phyloP scores from a whole-genome alignment of 75 land plant species.

The Chamaecyparis obtusa region DNA sequence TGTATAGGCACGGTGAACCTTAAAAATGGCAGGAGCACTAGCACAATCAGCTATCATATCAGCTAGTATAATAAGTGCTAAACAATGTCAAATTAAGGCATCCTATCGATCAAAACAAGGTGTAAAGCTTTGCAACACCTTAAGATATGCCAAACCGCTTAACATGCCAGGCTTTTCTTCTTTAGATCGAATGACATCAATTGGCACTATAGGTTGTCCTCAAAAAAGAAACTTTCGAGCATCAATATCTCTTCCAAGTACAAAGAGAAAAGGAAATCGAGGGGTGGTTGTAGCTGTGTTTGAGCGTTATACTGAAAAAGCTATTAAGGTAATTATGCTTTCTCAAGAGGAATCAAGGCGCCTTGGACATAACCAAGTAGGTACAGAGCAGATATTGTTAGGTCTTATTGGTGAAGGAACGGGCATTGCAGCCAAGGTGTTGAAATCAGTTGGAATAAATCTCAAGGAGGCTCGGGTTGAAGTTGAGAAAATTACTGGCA shows the following conservation, averaged over 20 bases:
- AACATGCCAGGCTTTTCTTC: conserved; percentile 5
- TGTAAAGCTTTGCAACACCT: neutral
- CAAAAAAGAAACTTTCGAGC: neutral
- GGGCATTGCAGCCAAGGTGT: conserved; percentile 56
- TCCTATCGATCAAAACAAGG: conserved; percentile 11
- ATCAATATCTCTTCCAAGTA: conserved; percentile 2
- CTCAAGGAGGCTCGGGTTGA: conserved; percentile 54
- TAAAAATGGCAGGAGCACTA: conserved; percentile 20
- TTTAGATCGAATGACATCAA: neutral
- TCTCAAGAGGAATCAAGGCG: conserved; percentile 55
- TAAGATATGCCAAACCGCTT: neutral
- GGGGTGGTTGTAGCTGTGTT: conserved; percentile 47
- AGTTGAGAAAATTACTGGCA: conserved; percentile 61
- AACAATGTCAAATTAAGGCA: neutral
- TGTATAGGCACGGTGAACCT: neutral
- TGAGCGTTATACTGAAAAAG: conserved; percentile 56
- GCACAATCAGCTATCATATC: conserved; percentile 18
- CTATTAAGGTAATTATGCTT: conserved; percentile 56
- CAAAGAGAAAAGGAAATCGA: conserved; percentile 15
- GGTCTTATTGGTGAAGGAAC: conserved; percentile 64
- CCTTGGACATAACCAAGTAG: conserved; percentile 52
- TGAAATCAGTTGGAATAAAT: conserved; percentile 54
- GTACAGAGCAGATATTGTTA: conserved; percentile 51
- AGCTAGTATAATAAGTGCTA: neutral
- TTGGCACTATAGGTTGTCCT: conserved; percentile 1